Evolutionary conservation across 129 eudicot species (phyloP).

Genomic region (Chrysanthemum seticuspe): DNA sequence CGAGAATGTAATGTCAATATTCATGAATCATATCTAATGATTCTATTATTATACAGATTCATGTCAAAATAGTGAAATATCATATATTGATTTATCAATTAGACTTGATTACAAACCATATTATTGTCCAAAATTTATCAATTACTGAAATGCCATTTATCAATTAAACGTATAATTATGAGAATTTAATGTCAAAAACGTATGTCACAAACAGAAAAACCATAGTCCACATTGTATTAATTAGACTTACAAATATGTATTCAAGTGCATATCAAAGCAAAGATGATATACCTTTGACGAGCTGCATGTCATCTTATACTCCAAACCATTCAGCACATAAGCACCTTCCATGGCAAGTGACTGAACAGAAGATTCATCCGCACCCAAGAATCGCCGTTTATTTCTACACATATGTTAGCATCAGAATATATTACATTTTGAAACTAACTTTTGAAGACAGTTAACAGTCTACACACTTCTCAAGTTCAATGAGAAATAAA

Average conservation of each 20-base stretch:
- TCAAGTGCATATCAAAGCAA: not conserved
- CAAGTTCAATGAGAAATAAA: too few relatives aligned
- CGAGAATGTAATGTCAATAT: not conserved
- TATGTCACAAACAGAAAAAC: not conserved
- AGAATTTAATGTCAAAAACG: not conserved
- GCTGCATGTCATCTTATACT: conserved; percentile 77
- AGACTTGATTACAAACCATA: too few relatives aligned
- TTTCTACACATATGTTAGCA: conserved; percentile 51
- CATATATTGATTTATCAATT: too few relatives aligned
- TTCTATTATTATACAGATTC: not conserved
- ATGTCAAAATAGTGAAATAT: not conserved
- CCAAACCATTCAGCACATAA: conserved; percentile 66
- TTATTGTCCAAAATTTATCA: too few relatives aligned
- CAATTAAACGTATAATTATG: not conserved
- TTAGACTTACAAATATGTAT: not conserved
- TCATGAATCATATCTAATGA: not conserved
- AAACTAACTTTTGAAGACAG: not conserved
- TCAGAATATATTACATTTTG: not conserved
- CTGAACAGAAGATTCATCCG: conserved; percentile 54
- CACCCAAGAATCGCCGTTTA: conserved; percentile 39
- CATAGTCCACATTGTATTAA: not conserved
- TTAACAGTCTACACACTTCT: too few relatives aligned
- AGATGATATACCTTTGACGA: conserved; percentile 60
- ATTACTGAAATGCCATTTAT: too few relatives aligned
- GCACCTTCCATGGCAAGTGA: conserved; percentile 66